phyloP scores from a whole-genome alignment of 495 filamentous ascomycete genomes.

The Xylona heveae region DNA sequence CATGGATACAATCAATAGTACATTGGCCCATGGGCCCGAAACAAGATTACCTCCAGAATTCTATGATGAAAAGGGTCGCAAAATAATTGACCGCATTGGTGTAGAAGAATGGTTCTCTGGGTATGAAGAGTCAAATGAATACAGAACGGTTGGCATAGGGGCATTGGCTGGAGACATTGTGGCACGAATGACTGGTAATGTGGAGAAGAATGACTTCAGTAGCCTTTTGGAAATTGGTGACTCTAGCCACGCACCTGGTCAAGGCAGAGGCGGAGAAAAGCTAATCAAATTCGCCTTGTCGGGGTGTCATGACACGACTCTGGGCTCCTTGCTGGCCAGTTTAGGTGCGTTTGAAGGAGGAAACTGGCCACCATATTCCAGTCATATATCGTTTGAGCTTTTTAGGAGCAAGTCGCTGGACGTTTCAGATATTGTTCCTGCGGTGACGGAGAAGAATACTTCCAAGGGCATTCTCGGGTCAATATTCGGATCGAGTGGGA shows the following conservation, averaged over 20 bases:
- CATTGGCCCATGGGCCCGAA: constrained; percentile 59
- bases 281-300: constrained; percentile 51
- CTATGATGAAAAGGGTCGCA: constrained; percentile 52
- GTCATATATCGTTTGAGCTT: constrained; percentile 76
- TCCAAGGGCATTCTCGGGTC: no score
- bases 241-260: constrained; percentile 14
- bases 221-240: constrained; percentile 28
- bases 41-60: constrained; percentile 68
- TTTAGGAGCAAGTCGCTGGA: no score
- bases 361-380: constrained; percentile 81
- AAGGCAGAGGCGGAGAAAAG: constrained; percentile 23
- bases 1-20: constrained; percentile 84
- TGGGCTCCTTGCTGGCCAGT: constrained; percentile 58
- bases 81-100: constrained; percentile 54
- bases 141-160: constrained; percentile 71
- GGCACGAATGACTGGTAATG: constrained; percentile 58
- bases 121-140: constrained; percentile 66
- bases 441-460: no score
- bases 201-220: constrained; percentile 36
- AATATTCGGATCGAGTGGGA: no score
- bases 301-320: constrained; percentile 89
- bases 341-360: constrained; percentile 54
- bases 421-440: no score
- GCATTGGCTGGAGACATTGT: constrained; percentile 65
- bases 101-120: constrained; percentile 90